phyloP scores from a whole-genome alignment of 495 filamentous ascomycete genomes.

The Rhypophila decipiens region DNA sequence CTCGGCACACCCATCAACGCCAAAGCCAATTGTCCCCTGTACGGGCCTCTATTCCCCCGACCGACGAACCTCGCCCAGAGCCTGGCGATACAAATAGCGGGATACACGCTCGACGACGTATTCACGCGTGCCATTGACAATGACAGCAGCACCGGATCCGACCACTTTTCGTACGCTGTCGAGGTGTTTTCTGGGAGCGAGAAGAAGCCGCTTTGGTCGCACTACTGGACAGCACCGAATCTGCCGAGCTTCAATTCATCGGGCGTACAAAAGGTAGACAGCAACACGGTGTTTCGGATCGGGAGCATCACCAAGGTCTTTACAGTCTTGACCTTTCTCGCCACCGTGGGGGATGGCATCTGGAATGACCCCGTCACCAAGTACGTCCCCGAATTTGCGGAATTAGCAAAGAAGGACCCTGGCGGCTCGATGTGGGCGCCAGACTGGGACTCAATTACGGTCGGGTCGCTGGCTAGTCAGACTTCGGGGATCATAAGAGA shows the following conservation, averaged over 20 bases:
- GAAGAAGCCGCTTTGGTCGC: constrained; percentile 36
- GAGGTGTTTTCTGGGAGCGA: constrained; percentile 40
- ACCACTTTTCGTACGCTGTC: constrained; percentile 40
- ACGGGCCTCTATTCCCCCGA: constrained; percentile 40
- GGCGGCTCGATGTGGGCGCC: constrained; percentile 31
- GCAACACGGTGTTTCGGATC: constrained; percentile 40
- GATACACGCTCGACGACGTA: constrained; percentile 19
- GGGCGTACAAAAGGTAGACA: constrained; percentile 33
- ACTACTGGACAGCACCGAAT: constrained; percentile 43
- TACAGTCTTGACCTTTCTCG: constrained; percentile 37
- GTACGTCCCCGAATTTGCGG: constrained; percentile 48
- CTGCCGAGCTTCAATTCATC: constrained; percentile 27
- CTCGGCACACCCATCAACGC: constrained; percentile 12
- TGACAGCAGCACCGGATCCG: constrained; percentile 28
- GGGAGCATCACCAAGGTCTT: constrained; percentile 47
- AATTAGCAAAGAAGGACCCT: constrained; percentile 23
- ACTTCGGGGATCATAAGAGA: constrained; percentile 44
- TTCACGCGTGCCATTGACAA: constrained; percentile 29
- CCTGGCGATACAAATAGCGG: constrained; percentile 18
- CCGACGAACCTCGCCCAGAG: constrained; percentile 28
- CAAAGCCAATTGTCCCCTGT: constrained; percentile 38
- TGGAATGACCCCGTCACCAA: constrained; percentile 40
- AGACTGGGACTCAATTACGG: constrained; percentile 49
- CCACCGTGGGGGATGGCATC: constrained; percentile 27
- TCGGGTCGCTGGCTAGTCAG: constrained; percentile 49